phyloP scores from a whole-genome alignment of 345 rosid genomes.

The Camelina hispida region DNA sequence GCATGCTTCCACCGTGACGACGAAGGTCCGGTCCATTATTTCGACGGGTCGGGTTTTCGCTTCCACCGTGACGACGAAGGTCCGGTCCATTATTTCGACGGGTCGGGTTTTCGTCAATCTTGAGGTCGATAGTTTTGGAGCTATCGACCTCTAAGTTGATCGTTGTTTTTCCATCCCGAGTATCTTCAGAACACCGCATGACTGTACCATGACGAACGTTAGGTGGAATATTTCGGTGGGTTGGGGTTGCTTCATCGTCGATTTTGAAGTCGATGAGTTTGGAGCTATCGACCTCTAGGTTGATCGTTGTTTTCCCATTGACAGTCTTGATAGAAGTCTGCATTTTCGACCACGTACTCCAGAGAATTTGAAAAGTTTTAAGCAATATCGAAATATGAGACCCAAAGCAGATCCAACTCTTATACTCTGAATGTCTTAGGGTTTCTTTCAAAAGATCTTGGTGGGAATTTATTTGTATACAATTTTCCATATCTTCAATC shows the following conservation, averaged over 20 bases:
- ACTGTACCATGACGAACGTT: neutral
- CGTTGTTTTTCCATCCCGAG: neutral
- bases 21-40: neutral
- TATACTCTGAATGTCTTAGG: neutral
- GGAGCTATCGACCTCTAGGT: neutral
- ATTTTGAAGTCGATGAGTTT: neutral
- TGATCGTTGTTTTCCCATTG: constrained; percentile 1
- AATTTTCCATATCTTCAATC: neutral
- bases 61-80: neutral
- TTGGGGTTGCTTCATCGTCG: neutral
- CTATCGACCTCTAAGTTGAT: neutral
- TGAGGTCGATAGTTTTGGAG: constrained; percentile 4
- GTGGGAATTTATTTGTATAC: neutral
- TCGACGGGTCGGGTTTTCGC: neutral
- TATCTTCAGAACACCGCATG: constrained; percentile 2
- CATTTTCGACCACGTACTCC: constrained; percentile 1
- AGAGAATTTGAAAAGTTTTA: neutral
- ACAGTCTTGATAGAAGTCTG: neutral
- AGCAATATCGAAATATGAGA: neutral
- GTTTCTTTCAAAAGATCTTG: neutral
- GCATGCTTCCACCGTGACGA: neutral
- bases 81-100: neutral
- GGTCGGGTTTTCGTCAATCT: neutral
- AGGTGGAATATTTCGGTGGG: neutral
- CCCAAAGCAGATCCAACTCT: neutral